Conservation (phyloP, 2,329 filamentous ascomycete species). For the Fonsecaea multimorphosa region DNA sequence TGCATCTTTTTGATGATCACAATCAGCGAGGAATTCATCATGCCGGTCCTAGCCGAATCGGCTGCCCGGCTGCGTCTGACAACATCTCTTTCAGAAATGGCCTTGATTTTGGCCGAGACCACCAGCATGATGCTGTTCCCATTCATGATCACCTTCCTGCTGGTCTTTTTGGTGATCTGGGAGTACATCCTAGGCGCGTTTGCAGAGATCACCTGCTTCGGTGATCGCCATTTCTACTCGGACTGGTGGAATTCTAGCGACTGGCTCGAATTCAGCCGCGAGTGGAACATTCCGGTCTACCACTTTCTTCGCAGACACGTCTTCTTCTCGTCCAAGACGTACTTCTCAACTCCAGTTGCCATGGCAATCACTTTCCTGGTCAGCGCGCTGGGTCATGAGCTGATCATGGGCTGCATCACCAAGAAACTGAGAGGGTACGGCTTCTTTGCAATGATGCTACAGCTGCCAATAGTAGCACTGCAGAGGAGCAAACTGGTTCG, state of each 20-base stretch:
- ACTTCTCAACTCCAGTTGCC: conserved; percentile 76
- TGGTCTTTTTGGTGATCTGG: conserved; percentile 98
- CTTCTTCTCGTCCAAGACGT: conserved; percentile 79
- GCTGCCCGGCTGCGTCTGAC: conserved; percentile 58
- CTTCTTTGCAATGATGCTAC: conserved; percentile 93
- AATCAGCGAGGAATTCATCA: conserved; percentile 91
- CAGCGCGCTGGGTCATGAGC: conserved; percentile 85
- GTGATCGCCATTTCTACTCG: conserved; percentile 89
- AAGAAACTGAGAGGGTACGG: conserved; percentile 96
- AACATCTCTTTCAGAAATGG: conserved; percentile 64
- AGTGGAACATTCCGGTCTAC: conserved; percentile 98
- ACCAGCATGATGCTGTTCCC: conserved; percentile 92
- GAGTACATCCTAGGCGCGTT: conserved; percentile 95
- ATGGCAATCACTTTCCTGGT: conserved; percentile 92
- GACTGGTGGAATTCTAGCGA: conserved; percentile 71
- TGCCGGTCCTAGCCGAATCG: conserved; percentile 83
- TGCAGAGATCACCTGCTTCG: conserved; percentile 91
- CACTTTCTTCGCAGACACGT: conserved; percentile 94
- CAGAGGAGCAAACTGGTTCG: conserved; percentile 81
- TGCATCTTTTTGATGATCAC: conserved; percentile 95
- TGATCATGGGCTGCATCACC: conserved; percentile 97
- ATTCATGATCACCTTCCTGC: conserved; percentile 93
- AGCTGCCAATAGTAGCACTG: conserved; percentile 91
- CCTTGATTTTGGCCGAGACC: conserved; percentile 83
- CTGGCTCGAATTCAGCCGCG: conserved; percentile 85